Evolutionary conservation across 2,329 filamentous ascomycete genomes (phyloP).

Genomic region (Stachybotrys chartarum): DNA sequence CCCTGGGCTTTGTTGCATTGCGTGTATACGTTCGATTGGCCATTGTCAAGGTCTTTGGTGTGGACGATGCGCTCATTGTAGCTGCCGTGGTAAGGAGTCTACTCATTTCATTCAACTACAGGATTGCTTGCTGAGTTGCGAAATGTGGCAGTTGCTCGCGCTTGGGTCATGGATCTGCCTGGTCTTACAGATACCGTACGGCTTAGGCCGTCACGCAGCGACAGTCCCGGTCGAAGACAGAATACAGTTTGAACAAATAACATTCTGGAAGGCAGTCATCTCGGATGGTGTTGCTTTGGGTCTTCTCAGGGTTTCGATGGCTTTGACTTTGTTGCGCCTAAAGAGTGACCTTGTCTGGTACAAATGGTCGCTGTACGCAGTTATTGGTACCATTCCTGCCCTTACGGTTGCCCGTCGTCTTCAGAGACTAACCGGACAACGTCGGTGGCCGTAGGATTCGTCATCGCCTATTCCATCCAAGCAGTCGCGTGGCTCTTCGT

Average conservation of each 20-base stretch:
- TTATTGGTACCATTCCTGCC: constrained; percentile 10
- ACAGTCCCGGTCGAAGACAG: constrained; percentile 6
- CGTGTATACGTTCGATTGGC: constrained; percentile 16
- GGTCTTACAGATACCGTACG: constrained; percentile 13
- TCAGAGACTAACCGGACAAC: constrained; percentile 4
- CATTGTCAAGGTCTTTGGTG: constrained; percentile 16
- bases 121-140: neutral
- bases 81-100: constrained; percentile 12
- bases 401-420: neutral
- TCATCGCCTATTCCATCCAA: constrained; percentile 11
- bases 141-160: constrained; percentile 6
- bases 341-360: constrained; percentile 13
- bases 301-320: constrained; percentile 13
- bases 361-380: constrained; percentile 10
- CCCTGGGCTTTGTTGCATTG: constrained; percentile 12
- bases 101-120: too few species aligned
- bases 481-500: constrained; percentile 13
- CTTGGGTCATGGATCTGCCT: constrained; percentile 12
- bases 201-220: constrained; percentile 11
- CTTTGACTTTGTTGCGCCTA: constrained; percentile 11
- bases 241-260: constrained; percentile 11
- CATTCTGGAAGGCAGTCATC: constrained; percentile 14
- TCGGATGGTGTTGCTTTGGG: constrained; percentile 14
- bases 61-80: constrained; percentile 18
- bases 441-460: constrained; percentile 8